Conservation (phyloP, 2,329 filamentous ascomycete genomes). For the Penicillium sumatraense region DNA sequence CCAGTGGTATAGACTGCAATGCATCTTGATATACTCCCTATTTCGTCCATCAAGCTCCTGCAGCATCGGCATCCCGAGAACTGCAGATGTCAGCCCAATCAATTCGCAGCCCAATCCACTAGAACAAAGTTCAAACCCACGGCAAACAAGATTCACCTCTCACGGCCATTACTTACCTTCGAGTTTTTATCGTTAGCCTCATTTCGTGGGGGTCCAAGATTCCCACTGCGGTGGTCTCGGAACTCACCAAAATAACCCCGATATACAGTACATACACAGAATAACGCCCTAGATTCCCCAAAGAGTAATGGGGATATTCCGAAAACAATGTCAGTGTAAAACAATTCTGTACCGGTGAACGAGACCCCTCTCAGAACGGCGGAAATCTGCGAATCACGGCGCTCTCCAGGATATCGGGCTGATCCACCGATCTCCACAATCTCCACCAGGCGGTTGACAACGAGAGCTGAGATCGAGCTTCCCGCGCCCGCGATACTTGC, state of each 20-base stretch:
- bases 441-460: slow-evolving; percentile 8
- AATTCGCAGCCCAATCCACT: neutral
- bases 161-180: neutral
- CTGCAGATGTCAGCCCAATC: slow-evolving; percentile 6
- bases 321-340: slow-evolving; percentile 7
- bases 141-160: neutral
- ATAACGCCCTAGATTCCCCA: neutral
- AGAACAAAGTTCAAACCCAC: neutral
- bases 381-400: slow-evolving; percentile 18
- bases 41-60: slow-evolving; percentile 1
- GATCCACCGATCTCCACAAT: slow-evolving; percentile 16
- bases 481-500: neutral
- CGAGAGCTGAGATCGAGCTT: slow-evolving; percentile 24
- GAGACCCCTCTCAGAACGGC: slow-evolving; percentile 5
- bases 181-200: neutral
- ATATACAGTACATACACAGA: neutral
- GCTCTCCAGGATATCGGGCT: neutral
- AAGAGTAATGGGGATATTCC: neutral
- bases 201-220: slow-evolving; percentile 8
- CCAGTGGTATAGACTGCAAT: too few relatives aligned
- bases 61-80: slow-evolving; percentile 18
- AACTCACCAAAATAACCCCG: neutral
- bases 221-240: neutral
- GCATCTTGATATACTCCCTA: too few relatives aligned
- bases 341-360: slow-evolving; percentile 21